These are phyloP conservation scores for Taiozyma onychis DNA, from an alignment of 1,139 yeast species.

Conservation along the genomic window DNA sequence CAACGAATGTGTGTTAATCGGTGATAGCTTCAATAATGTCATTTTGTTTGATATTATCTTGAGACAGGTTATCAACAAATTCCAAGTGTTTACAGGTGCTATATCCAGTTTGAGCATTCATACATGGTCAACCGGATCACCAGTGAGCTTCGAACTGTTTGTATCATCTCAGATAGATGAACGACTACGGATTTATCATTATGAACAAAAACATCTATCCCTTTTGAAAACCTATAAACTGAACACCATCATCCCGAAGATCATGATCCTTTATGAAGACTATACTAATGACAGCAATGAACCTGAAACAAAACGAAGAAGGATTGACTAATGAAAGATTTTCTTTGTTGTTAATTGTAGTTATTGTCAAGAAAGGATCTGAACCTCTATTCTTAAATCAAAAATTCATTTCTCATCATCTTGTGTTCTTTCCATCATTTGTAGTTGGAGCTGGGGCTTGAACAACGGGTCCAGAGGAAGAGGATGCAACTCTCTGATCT, in stretches of 20 bases:
- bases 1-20: conserved; percentile 8
- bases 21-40: conserved; percentile 19
- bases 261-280: neutral
- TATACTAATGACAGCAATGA: neutral
- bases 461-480: neutral
- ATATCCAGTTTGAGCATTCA: conserved; percentile 9
- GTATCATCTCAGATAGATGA: neutral
- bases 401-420: neutral
- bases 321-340: neutral
- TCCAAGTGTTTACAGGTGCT: conserved; percentile 19
- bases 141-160: neutral
- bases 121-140: neutral
- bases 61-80: conserved; percentile 7
- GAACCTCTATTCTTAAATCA: neutral
- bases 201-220: neutral
- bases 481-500: neutral
- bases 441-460: neutral
- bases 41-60: conserved; percentile 9
- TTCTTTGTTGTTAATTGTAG: neutral
- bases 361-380: too few species aligned
- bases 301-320: neutral
- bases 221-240: neutral
- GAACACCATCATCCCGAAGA: conserved; percentile 1
- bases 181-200: neutral
- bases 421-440: neutral